Conservation (phyloP, 2,329 filamentous ascomycete species). For the Cordyceps farinosa region DNA sequence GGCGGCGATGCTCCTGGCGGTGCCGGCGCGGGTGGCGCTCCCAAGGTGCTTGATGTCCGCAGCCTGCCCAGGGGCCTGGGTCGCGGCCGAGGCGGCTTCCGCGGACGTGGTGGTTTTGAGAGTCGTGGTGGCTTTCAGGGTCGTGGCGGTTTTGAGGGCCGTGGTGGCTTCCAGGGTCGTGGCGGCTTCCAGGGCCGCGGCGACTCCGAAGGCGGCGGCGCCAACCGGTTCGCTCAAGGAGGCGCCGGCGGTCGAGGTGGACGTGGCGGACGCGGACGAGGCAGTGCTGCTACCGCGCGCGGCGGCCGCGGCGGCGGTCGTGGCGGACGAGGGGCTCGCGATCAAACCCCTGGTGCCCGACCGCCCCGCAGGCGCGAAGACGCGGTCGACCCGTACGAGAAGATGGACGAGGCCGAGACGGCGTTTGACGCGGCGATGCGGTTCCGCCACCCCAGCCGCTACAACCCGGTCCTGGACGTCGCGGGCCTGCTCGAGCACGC, state of each 20-base stretch:
- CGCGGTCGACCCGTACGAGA: slow-evolving; percentile 24
- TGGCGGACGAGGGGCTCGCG: slow-evolving; percentile 9
- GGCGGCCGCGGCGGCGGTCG: slow-evolving; percentile 17
- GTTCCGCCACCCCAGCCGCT: slow-evolving; percentile 32
- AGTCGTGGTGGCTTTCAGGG: neutral
- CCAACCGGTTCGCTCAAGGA: slow-evolving; percentile 4
- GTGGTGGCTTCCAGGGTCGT: slow-evolving; percentile 22
- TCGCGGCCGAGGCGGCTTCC: slow-evolving; percentile 26
- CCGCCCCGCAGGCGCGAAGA: neutral
- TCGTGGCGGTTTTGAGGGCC: slow-evolving; percentile 4
- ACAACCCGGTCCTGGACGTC: slow-evolving; percentile 33
- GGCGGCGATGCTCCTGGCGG: neutral
- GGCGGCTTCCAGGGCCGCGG: slow-evolving; percentile 19
- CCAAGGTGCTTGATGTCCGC: slow-evolving; percentile 39
- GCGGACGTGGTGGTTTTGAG: slow-evolving; percentile 19
- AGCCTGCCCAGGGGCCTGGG: slow-evolving; percentile 34
- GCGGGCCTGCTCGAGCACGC: slow-evolving; percentile 30
- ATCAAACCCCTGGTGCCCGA: no score
- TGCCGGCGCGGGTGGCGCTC: slow-evolving; percentile 17
- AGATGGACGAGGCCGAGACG: slow-evolving; percentile 32
- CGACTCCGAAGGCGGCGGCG: neutral
- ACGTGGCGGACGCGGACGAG: slow-evolving; percentile 8
- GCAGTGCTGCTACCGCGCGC: slow-evolving; percentile 1
- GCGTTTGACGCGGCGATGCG: slow-evolving; percentile 35
- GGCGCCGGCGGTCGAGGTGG: slow-evolving; percentile 20